Conservation (phyloP, 179 eudicot genomes). For the Camellia oleifera region DNA sequence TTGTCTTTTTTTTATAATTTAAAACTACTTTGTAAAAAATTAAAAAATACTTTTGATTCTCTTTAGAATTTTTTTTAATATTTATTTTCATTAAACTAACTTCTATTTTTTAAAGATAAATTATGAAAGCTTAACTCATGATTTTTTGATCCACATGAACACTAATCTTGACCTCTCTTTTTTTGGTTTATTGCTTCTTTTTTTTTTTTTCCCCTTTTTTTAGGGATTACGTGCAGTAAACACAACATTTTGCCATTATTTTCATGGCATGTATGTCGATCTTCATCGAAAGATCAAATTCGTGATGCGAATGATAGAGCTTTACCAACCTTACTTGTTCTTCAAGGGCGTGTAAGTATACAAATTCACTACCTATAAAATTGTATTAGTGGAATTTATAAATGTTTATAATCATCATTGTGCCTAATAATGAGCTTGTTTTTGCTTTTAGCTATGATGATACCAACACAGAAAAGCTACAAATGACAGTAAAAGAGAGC, state of each 20-base stretch:
- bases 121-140: too few species aligned
- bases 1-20: too few species aligned
- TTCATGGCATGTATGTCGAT: slow-evolving; percentile 37
- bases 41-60: too few species aligned
- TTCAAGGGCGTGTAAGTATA: slow-evolving; percentile 71
- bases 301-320: slow-evolving; percentile 53
- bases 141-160: too few species aligned
- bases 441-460: slow-evolving; percentile 55
- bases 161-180: too few species aligned
- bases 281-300: slow-evolving; percentile 48
- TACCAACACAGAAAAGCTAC: slow-evolving; percentile 56
- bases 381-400: not conserved
- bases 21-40: too few species aligned
- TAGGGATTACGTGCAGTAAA: slow-evolving; percentile 61
- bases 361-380: not conserved
- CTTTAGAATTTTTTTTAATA: too few species aligned
- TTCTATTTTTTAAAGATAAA: too few species aligned
- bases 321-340: slow-evolving; percentile 82
- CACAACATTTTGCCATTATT: slow-evolving; percentile 52
- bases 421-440: not conserved
- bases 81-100: too few species aligned
- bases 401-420: not conserved
- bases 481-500: slow-evolving; percentile 40
- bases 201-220: not conserved
- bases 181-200: not conserved